Evolutionary conservation across 106 monocot genomes (phyloP), one percentile per base, ranked within the genome.

Genomic region (Cymbidium sinense): DNA sequence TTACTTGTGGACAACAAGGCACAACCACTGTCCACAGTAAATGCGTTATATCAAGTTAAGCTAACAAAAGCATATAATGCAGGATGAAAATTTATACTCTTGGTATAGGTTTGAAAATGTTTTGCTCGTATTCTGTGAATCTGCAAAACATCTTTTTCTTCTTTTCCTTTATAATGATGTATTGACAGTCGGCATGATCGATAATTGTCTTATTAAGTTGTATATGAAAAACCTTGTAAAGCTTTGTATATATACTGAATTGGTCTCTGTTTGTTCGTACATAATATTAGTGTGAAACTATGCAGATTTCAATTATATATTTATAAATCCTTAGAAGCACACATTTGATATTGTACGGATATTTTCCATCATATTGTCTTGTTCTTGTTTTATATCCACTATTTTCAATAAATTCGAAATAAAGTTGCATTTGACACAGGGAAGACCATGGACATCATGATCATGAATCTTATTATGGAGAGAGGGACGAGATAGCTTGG

Each of bases 401-500:
- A 39, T 25, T 73, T 35, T 81, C 47, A 39, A 41, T 69, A 44
- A 54, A 55, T 70, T 81, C 15, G 15, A 9, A 43, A 74, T 69
- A 64, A 39, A 47, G 25, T 51, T 10, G 27, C 20, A 43, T 78
- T 74, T 84, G 13, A 50, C 44, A 51, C 87, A 98, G 98, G 88
- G 98, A 94, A 13, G 85, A 90, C 74, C 90, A 94, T 50, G 98
- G 98, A 52, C 98, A 94, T 50, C 91, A 95, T 79, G 91, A 91
- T 7, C 95, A 95, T 76, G 95, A 91, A 54, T 89, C 95, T 47
- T 99, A 99, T 76, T 99, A 99, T 80, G 98, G 98, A 34, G 94
- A 99, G 39, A 88, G 98, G 75, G 94, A 94, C 34, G 86, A 71
- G 88, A 94, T 64, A 99, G 98, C 80, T 85, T 99, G 77, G 88